Evolutionary conservation across 495 filamentous ascomycete species (phyloP), one percentile per base, ranked within the genome.

Genomic region (Aspergillus kassunensis): DNA sequence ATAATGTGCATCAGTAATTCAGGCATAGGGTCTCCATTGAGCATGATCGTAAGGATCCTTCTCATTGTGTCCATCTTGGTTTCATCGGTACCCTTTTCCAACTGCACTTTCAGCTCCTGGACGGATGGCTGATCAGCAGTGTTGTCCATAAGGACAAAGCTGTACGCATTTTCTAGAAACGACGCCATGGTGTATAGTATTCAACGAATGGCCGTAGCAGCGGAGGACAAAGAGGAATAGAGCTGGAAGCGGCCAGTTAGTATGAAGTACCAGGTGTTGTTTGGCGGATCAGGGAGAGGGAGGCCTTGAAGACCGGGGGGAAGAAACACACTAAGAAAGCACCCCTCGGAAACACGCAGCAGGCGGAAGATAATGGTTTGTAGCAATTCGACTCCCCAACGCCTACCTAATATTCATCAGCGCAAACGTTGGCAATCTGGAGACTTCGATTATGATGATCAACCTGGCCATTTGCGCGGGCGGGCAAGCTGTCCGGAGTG

Each of bases 1-100:
- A 99, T 97, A 64, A 99, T 97, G 73, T 97, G 95, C 95, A 99
- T 99, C 57, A 99, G 81, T 15, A 99, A 80, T 60, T 88, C 83
- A 33, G 90, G 84, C 87, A 97, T 91, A 30, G 95, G 89, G 64
- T 97, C 95, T 50, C 95, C 95, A 65, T 97, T 99, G 62, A 99
- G 84, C 91, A 97, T 95, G 68, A 95, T 81, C 54, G 90, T 96
- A 56, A 97, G 79, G 71, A 99, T 88, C 74, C 86, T 85, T 80
- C 93, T 93, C 95, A 99, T 97, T 13, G 95, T 97, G 59, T 97
- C 95, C 70, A 95, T 77, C 77, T 99, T 99, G 61, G 83, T 83
- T 68, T 99, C 95, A 73, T 99, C 95, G 55, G 78, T 95, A 55
- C 95, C 95, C 76, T 97, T 97, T 70, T 99, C 95, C 59, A 99